Conservation (phyloP, 2,329 filamentous ascomycete genomes). For the Colletotrichum zoysiae region DNA sequence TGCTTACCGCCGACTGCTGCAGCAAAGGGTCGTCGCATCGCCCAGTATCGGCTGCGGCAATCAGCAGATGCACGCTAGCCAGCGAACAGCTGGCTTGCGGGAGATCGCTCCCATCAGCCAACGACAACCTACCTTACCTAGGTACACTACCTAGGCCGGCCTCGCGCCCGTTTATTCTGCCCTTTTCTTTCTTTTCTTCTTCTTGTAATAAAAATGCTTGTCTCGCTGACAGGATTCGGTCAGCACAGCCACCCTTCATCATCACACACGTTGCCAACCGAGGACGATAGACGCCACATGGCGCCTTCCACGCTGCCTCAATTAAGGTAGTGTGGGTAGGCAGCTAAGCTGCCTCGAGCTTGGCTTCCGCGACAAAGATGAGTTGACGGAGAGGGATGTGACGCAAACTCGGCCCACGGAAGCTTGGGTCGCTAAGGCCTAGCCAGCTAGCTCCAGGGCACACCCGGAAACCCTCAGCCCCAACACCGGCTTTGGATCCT, state of each 20-base stretch:
- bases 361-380: conserved; percentile 40
- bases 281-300: conserved; percentile 29
- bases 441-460: conserved; percentile 35
- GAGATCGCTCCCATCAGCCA: conserved; percentile 14
- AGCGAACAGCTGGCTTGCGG: conserved; percentile 31
- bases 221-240: conserved; percentile 31
- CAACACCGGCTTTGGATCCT: background rate
- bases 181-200: background rate
- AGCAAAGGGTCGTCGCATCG: conserved; percentile 24
- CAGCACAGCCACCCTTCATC: conserved; percentile 28
- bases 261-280: conserved; percentile 31
- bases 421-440: conserved; percentile 31
- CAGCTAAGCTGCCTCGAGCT: conserved; percentile 38
- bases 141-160: background rate
- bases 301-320: conserved; percentile 29
- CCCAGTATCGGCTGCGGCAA: background rate
- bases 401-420: conserved; percentile 36
- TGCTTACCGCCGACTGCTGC: conserved; percentile 8
- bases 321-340: conserved; percentile 38
- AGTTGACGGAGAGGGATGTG: conserved; percentile 40
- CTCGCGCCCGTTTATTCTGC: background rate
- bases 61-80: conserved; percentile 30
- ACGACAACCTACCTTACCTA: background rate
- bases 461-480: conserved; percentile 15
- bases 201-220: conserved; percentile 1